phyloP scores from a whole-genome alignment of 768 basidiomycete genomes.

The Holtermanniella nyarrowii region DNA sequence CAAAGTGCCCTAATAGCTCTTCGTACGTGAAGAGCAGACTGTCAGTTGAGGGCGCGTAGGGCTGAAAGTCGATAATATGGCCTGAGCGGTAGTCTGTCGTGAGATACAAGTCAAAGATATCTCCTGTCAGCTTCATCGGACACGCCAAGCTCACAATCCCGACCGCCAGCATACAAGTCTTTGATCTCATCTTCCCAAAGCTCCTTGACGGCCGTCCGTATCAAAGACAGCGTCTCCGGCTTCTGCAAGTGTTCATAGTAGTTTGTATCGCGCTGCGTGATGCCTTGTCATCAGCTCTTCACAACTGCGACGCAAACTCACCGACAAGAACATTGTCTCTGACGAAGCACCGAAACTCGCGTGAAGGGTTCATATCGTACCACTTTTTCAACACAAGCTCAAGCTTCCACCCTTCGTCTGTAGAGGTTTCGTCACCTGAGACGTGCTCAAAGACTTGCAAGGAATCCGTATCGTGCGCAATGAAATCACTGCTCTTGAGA shows the following conservation, averaged over 20 bases:
- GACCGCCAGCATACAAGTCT: slow-evolving; percentile 50
- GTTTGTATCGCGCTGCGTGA: slow-evolving; percentile 78
- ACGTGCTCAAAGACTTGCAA: slow-evolving; percentile 49
- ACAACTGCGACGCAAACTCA: slow-evolving; percentile 33
- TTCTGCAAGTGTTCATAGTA: slow-evolving; percentile 79
- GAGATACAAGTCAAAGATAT: slow-evolving; percentile 75
- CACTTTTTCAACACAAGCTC: slow-evolving; percentile 86
- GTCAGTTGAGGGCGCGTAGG: slow-evolving; percentile 77
- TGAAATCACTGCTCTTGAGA: slow-evolving; percentile 84
- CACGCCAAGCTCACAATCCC: slow-evolving; percentile 52
- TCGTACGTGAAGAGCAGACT: slow-evolving; percentile 73
- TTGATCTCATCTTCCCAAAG: slow-evolving; percentile 66
- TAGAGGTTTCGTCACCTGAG: neutral
- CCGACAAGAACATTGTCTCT: slow-evolving; percentile 61
- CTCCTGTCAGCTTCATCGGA: slow-evolving; percentile 42
- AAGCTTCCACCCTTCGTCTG: slow-evolving; percentile 39
- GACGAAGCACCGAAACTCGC: slow-evolving; percentile 88
- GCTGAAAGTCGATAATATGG: slow-evolving; percentile 85
- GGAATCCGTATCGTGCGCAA: slow-evolving; percentile 61
- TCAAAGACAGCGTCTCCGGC: slow-evolving; percentile 47
- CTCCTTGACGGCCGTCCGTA: slow-evolving; percentile 47
- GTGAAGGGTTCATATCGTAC: slow-evolving; percentile 70
- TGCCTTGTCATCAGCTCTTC: slow-evolving; percentile 46
- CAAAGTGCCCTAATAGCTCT: slow-evolving; percentile 50
- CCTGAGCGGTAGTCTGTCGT: slow-evolving; percentile 66